Evolutionary conservation across 2,329 filamentous ascomycete genomes (phyloP), one percentile per base, ranked within the genome.

Genomic region (Ophiosphaerella narmari): DNA sequence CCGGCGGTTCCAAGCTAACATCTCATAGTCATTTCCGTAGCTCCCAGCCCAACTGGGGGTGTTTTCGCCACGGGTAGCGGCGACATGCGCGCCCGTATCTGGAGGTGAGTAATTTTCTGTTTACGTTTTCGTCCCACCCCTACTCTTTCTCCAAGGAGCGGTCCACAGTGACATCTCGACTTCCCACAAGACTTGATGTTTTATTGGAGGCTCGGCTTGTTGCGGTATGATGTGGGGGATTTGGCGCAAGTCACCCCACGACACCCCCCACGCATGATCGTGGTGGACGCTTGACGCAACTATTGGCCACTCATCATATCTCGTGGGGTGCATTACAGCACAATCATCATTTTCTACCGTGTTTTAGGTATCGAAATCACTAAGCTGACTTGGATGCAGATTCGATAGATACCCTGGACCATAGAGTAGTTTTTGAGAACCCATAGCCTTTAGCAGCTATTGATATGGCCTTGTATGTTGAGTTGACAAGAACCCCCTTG

Each of bases 71-170:
- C 94, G 5, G 94, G 94, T 55, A 97, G 92, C 62, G 94, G 94
- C 66, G 94, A 99, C 73, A 96, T 96, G 90, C 89, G 93, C 72
- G 94, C 94, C 46, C 87, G 94, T 68, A 97, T 99, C 77, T 99
- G 94, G 94, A 91, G 89, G 65, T 97, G 44, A 56, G 61, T 64
- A 36, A 43, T 44, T 35, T 42, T 24, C 9, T 14, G 8, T 14
- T 29, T 33, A 13, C 21, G 26, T 48, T 29, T 39, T 21, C 29
- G 21, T 21, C 7, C 7, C 36, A 32, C 23, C 32, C 34, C 35
- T 31, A 45, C 35, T n/a, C 34, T 18, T 16, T n/a, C 29, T 39
- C n/a, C 39, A 31, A 43, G 32, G 18, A 21, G 31, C 21, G 12
- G 39, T 32, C 9, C 44, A 16, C 38, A 21, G 14, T 18, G 13